A percentile compares a stretch with the other conserved stretches of the same genome.
phyloP scores from a whole-genome alignment of 1,139 yeast genomes.

The Spathaspora jeffriesii region DNA sequence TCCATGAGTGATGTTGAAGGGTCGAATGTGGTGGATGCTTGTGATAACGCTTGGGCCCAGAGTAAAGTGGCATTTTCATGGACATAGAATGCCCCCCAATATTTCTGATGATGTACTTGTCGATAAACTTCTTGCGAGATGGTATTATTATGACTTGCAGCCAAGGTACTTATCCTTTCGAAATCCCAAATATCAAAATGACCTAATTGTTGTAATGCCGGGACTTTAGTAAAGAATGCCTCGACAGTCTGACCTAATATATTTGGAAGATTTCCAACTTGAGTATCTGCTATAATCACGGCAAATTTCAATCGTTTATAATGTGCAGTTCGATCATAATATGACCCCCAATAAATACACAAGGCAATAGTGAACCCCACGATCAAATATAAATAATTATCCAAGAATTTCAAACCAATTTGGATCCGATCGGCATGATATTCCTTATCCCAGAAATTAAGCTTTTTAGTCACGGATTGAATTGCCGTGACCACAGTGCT shows the following conservation, averaged over 20 bases:
- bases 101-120: conserved; percentile 30
- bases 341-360: conserved; percentile 35
- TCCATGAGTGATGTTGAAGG: conserved; percentile 20
- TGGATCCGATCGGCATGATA: conserved; percentile 22
- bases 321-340: conserved; percentile 20
- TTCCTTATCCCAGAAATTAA: conserved; percentile 31
- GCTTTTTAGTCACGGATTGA: conserved; percentile 16
- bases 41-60: conserved; percentile 19
- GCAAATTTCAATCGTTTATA: conserved; percentile 24
- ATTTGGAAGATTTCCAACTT: conserved; percentile 22
- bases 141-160: conserved; percentile 19
- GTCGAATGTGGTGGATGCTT: conserved; percentile 15
- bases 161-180: conserved; percentile 17
- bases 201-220: conserved; percentile 22
- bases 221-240: conserved; percentile 22
- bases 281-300: conserved; percentile 26
- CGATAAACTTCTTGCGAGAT: conserved; percentile 27
- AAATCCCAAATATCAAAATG: conserved; percentile 23
- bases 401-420: conserved; percentile 18
- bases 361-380: conserved; percentile 24
- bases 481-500: conserved; percentile 22
- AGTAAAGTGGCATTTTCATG: conserved; percentile 26
- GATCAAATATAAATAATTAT: conserved; percentile 24
- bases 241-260: conserved; percentile 24
- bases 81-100: conserved; percentile 31